These are phyloP conservation scores for Huiozyma naganishii DNA, from an alignment of 805 yeast genomes.

Conservation along the genomic window DNA sequence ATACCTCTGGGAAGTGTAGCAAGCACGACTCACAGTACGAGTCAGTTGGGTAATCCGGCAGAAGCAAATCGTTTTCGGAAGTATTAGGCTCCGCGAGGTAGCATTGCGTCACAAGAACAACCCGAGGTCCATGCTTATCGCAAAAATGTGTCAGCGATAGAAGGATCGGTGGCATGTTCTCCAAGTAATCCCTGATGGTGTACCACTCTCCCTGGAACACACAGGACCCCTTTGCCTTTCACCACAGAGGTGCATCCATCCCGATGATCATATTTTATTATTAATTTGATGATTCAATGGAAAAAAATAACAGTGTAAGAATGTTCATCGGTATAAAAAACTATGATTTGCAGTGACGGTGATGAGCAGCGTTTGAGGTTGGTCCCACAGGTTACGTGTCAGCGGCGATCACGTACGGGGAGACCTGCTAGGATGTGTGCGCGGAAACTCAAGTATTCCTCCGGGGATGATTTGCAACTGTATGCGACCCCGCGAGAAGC, in stretches of 20 bases:
- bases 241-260: background rate
- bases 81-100: constrained; percentile 5
- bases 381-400: too few species aligned
- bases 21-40: constrained; percentile 53
- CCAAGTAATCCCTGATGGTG: background rate
- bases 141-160: constrained; percentile 59
- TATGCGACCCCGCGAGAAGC: constrained; percentile 30
- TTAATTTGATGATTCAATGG: background rate
- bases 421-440: constrained; percentile 16
- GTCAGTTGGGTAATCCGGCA: constrained; percentile 35
- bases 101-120: constrained; percentile 50
- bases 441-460: constrained; percentile 24
- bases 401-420: background rate
- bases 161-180: constrained; percentile 7
- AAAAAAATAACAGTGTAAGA: background rate
- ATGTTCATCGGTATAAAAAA: background rate
- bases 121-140: constrained; percentile 67
- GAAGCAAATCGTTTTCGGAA: constrained; percentile 17
- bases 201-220: too few species aligned
- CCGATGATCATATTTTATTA: background rate
- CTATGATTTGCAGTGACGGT: background rate
- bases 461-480: constrained; percentile 26
- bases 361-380: too few species aligned
- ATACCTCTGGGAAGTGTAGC: constrained; percentile 36
- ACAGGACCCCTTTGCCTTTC: constrained; percentile 5